Conservation (phyloP, 2,329 filamentous ascomycete genomes). For the Ceratocystis eucalypticola region DNA sequence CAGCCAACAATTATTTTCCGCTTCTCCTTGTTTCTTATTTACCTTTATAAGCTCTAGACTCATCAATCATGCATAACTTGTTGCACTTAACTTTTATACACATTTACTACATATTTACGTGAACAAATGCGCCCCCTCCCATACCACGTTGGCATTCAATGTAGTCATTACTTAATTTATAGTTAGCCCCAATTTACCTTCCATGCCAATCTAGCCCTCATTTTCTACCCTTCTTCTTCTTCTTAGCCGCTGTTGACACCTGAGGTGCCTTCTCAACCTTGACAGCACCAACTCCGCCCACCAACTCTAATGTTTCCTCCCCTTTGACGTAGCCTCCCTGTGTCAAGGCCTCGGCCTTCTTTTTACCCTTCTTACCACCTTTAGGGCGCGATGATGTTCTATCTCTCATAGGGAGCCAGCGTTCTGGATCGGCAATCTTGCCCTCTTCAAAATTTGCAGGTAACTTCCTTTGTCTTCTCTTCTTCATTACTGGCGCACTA, state of each 20-base stretch:
- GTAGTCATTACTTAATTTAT: background rate
- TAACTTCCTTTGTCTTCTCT: constrained; percentile 47
- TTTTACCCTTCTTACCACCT: constrained; percentile 75
- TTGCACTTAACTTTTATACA: background rate
- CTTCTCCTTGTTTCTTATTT: constrained; percentile 12
- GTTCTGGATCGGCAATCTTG: constrained; percentile 75
- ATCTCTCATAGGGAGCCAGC: constrained; percentile 85
- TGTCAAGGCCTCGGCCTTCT: constrained; percentile 62
- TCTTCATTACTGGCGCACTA: constrained; percentile 32
- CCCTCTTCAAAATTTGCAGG: constrained; percentile 63
- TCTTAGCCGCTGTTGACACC: constrained; percentile 27
- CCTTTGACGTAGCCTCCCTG: constrained; percentile 75
- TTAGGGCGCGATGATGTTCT: constrained; percentile 80
- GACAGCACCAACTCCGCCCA: constrained; percentile 48
- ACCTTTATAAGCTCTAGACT: background rate
- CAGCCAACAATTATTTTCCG: no score
- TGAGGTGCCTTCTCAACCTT: constrained; percentile 47
- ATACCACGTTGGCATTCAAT: background rate
- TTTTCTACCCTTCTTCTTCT: constrained; percentile 37
- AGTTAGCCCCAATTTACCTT: background rate
- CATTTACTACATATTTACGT: background rate
- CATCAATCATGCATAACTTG: background rate
- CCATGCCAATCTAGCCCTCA: constrained; percentile 23
- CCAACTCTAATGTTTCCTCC: constrained; percentile 51
- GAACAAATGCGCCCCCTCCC: background rate